Conservation (phyloP, 805 yeast species). For the Allodekkera sacchari region DNA sequence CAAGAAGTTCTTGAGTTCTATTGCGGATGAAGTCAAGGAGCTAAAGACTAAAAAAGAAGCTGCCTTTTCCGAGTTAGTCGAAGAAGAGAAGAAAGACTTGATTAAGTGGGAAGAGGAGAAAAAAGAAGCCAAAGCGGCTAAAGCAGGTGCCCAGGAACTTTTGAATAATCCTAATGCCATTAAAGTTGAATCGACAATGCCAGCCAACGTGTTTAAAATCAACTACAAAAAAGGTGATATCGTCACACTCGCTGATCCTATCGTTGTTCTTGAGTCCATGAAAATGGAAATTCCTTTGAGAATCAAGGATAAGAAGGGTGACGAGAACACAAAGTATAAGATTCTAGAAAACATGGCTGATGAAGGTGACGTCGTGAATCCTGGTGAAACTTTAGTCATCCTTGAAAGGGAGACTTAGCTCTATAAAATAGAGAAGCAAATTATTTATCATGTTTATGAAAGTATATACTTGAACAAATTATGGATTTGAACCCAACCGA, state of each 20-base stretch:
- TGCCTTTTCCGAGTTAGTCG: conserved; percentile 13
- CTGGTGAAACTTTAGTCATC: conserved; percentile 19
- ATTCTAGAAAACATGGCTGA: conserved; percentile 22
- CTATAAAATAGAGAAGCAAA: too few relatives aligned
- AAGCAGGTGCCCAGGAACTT: conserved; percentile 9
- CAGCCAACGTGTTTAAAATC: conserved; percentile 27
- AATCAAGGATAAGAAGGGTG: conserved; percentile 12
- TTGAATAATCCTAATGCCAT: conserved; percentile 19
- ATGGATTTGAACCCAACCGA: too few relatives aligned
- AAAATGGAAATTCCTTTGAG: conserved; percentile 28
- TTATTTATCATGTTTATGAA: too few relatives aligned
- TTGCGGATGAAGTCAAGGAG: conserved; percentile 19
- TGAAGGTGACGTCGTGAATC: conserved; percentile 26
- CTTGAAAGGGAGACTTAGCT: too few relatives aligned
- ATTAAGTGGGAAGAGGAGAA: conserved; percentile 19
- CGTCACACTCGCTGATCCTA: conserved; percentile 14
- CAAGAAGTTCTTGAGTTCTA: conserved; percentile 19
- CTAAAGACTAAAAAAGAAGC: conserved; percentile 14
- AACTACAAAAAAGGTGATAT: conserved; percentile 17
- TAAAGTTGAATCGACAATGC: conserved; percentile 20
- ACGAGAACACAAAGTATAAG: conserved; percentile 8
- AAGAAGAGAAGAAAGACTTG: conserved; percentile 15
- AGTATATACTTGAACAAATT: too few relatives aligned
- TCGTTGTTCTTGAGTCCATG: conserved; percentile 27
- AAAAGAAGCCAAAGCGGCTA: conserved; percentile 12